These are phyloP conservation scores for Talaromyces sp. DNA, from an alignment of 2,329 filamentous ascomycete genomes.

Conservation along the genomic window DNA sequence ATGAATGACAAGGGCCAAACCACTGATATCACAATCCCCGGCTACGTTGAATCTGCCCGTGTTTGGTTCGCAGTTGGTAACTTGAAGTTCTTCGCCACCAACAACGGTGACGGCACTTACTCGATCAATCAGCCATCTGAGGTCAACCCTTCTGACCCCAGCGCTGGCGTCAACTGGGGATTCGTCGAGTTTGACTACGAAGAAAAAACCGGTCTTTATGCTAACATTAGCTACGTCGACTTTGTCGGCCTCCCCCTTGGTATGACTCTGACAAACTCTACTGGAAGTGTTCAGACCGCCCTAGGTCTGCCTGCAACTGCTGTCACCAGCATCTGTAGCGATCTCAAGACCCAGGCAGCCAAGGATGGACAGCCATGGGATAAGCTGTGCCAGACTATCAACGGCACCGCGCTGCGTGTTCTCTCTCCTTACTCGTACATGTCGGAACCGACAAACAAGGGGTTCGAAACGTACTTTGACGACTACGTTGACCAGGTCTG, in stretches of 20 bases:
- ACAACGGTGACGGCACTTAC: conserved; percentile 19
- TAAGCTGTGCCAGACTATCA: conserved; percentile 42
- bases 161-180: conserved; percentile 43
- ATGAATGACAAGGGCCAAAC: conserved; percentile 35
- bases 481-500: conserved; percentile 50
- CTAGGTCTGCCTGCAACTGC: conserved; percentile 46
- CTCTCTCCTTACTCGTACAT: conserved; percentile 47
- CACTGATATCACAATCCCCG: conserved; percentile 36
- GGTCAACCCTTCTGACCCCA: conserved; percentile 41
- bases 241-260: conserved; percentile 49
- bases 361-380: conserved; percentile 49
- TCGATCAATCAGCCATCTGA: conserved; percentile 47
- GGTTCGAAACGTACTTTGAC: conserved; percentile 19
- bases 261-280: conserved; percentile 47
- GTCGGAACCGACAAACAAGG: conserved; percentile 24
- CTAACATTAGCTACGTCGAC: conserved; percentile 50
- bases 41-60: conserved; percentile 37
- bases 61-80: conserved; percentile 43
- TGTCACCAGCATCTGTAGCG: conserved; percentile 41
- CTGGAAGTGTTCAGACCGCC: conserved; percentile 43
- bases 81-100: conserved; percentile 41
- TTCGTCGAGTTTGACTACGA: conserved; percentile 48
- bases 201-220: conserved; percentile 34
- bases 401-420: conserved; percentile 43
- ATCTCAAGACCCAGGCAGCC: conserved; percentile 42